phyloP scores from a whole-genome alignment of 106 monocot species.

The Dendrobium huoshanense region DNA sequence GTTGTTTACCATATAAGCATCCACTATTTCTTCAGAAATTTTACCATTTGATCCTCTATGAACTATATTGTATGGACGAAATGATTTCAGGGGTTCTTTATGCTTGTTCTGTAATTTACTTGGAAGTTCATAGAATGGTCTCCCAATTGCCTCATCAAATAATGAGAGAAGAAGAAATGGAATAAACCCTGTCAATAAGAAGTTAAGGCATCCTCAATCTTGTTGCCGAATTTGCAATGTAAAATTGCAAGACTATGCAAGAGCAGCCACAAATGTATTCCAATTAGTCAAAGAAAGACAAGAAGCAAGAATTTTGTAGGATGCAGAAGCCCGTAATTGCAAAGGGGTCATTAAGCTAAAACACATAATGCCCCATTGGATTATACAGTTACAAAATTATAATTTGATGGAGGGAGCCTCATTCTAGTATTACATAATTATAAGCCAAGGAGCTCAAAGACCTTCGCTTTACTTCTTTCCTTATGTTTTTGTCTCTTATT shows the following conservation, averaged over 20 bases:
- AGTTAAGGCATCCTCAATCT: neutral
- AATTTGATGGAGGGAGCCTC: too few relatives aligned
- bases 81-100: slow-evolving; percentile 48
- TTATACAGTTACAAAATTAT: too few relatives aligned
- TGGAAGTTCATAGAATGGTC: slow-evolving; percentile 61
- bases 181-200: slow-evolving; percentile 22
- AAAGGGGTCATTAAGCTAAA: neutral
- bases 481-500: too few relatives aligned
- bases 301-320: neutral
- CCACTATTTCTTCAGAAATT: slow-evolving; percentile 77
- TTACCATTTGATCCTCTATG: slow-evolving; percentile 93
- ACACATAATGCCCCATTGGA: neutral
- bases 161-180: slow-evolving; percentile 31
- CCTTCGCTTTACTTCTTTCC: too few relatives aligned
- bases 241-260: neutral
- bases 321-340: neutral
- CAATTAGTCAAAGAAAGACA: neutral
- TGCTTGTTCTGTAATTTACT: slow-evolving; percentile 33
- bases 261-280: neutral
- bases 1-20: slow-evolving; percentile 61
- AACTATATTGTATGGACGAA: slow-evolving; percentile 71
- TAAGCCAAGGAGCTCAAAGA: too few relatives aligned
- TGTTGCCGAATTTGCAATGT: neutral
- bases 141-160: slow-evolving; percentile 25
- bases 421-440: too few relatives aligned